Evolutionary conservation across 208 protist genomes (phyloP).

Genomic region (Sergeia podlipaevii): DNA sequence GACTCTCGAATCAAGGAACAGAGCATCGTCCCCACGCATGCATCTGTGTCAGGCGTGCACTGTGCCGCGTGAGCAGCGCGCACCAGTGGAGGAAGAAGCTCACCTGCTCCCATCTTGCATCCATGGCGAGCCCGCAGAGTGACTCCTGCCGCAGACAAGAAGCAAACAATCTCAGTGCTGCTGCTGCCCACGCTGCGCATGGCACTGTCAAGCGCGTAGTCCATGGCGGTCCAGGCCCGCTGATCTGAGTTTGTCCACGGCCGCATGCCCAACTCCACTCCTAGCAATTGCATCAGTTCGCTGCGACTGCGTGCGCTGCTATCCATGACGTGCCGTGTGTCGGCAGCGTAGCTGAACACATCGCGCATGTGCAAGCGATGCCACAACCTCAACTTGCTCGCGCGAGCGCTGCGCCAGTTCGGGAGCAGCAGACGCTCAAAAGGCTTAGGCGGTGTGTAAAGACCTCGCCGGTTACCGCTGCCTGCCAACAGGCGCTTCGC

Average conservation of each 20-base stretch:
- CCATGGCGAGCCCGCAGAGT: slow-evolving; percentile 30
- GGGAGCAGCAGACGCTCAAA: slow-evolving; percentile 49
- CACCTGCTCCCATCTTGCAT: slow-evolving; percentile 6
- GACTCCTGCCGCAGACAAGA: slow-evolving; percentile 41
- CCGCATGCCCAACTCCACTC: slow-evolving; percentile 35
- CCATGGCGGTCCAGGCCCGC: slow-evolving; percentile 61
- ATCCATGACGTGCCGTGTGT: slow-evolving; percentile 14
- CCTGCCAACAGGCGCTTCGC: slow-evolving; percentile 21
- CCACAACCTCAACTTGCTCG: slow-evolving; percentile 9
- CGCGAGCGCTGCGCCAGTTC: slow-evolving; percentile 7
- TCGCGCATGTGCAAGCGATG: slow-evolving; percentile 61
- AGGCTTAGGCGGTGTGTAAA: slow-evolving; percentile 33
- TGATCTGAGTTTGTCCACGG: slow-evolving; percentile 57
- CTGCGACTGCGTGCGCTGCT: slow-evolving; percentile 3
- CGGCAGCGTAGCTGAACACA: slow-evolving; percentile 72
- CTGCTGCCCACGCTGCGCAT: no score
- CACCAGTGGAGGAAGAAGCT: slow-evolving; percentile 15
- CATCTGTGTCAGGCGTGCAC: slow-evolving; percentile 7
- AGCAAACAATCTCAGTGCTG: slow-evolving; percentile 18
- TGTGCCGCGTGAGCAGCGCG: slow-evolving; percentile 1
- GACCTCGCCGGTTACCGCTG: slow-evolving; percentile 21
- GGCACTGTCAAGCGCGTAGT: slow-evolving; percentile 40
- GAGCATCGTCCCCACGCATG: background rate
- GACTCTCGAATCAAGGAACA: background rate
- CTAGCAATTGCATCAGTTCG: slow-evolving; percentile 34